These are phyloP conservation scores for Cokeromyces recurvatus DNA, from an alignment of 371 early-diverging fungal species.

Conservation along the genomic window DNA sequence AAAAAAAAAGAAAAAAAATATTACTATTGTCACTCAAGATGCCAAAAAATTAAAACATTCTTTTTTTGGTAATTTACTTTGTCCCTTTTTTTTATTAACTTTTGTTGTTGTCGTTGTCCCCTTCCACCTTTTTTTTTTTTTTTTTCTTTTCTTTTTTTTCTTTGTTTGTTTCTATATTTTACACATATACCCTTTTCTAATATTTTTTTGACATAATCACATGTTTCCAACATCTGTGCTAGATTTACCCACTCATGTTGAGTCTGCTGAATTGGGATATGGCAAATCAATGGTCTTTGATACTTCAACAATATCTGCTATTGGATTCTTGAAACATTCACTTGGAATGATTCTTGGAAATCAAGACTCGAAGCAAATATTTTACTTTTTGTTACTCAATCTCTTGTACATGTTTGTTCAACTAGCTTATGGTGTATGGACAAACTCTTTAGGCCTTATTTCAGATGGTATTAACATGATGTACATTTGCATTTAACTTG, in stretches of 20 bases:
- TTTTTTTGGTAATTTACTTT: not conserved
- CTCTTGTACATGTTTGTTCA: constrained; percentile 93
- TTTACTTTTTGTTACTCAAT: constrained; percentile 88
- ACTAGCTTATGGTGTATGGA: constrained; percentile 85
- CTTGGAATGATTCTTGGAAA: constrained; percentile 57
- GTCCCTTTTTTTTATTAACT: constrained; percentile 3
- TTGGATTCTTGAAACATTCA: constrained; percentile 38
- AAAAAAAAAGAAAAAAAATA: too few relatives aligned
- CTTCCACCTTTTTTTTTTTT: not conserved
- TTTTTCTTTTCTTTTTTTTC: too few relatives aligned
- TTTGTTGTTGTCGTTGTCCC: too few relatives aligned
- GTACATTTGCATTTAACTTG: too few relatives aligned
- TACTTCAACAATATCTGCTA: constrained; percentile 22
- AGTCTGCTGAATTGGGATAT: constrained; percentile 27
- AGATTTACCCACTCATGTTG: constrained; percentile 44
- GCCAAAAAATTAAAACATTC: too few relatives aligned
- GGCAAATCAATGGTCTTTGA: constrained; percentile 28
- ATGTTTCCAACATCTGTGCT: constrained; percentile 24
- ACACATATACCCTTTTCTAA: constrained; percentile 1
- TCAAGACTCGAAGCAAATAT: constrained; percentile 83
- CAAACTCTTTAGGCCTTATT: constrained; percentile 89
- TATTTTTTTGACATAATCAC: too few relatives aligned
- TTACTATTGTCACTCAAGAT: too few relatives aligned
- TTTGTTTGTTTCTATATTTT: too few relatives aligned
- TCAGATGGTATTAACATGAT: constrained; percentile 88